Percentiles rank a stretch among this genome's conserved stretches.
These are phyloP conservation scores for Candida parachauliodes DNA, from an alignment of 805 yeast genomes.

Conservation along the genomic window DNA sequence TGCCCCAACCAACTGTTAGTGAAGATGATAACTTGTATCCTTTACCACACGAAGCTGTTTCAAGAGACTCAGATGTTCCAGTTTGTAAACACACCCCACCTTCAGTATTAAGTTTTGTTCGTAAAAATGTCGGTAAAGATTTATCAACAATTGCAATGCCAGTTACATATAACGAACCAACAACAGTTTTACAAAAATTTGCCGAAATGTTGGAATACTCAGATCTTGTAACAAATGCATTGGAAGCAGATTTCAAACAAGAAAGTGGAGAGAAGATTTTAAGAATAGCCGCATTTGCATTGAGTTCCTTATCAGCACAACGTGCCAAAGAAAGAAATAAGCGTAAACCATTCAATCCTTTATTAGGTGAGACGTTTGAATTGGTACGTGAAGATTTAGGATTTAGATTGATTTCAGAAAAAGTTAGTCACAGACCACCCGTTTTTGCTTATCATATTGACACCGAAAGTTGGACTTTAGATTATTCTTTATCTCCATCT, in stretches of 20 bases:
- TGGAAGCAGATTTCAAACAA: conserved; percentile 38
- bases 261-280: conserved; percentile 57
- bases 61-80: conserved; percentile 57
- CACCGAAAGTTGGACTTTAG: conserved; percentile 63
- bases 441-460: conserved; percentile 81
- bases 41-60: conserved; percentile 47
- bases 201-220: conserved; percentile 80
- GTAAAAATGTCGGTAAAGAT: conserved; percentile 93
- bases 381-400: conserved; percentile 81
- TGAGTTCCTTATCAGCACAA: conserved; percentile 65
- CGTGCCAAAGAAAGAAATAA: conserved; percentile 71
- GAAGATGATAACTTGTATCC: conserved; percentile 56
- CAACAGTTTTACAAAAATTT: conserved; percentile 74
- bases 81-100: conserved; percentile 72
- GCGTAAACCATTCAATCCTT: conserved; percentile 92
- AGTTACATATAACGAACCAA: conserved; percentile 88
- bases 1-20: conserved; percentile 13
- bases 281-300: conserved; percentile 77
- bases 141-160: conserved; percentile 86
- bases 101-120: conserved; percentile 68
- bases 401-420: conserved; percentile 73
- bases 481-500: conserved; percentile 63
- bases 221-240: conserved; percentile 59
- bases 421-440: conserved; percentile 84
- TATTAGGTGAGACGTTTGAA: conserved; percentile 91